Evolutionary conservation across 305 asterid species (phyloP), one percentile per base, ranked within the genome.

Genomic region (Solanum hybrid): DNA sequence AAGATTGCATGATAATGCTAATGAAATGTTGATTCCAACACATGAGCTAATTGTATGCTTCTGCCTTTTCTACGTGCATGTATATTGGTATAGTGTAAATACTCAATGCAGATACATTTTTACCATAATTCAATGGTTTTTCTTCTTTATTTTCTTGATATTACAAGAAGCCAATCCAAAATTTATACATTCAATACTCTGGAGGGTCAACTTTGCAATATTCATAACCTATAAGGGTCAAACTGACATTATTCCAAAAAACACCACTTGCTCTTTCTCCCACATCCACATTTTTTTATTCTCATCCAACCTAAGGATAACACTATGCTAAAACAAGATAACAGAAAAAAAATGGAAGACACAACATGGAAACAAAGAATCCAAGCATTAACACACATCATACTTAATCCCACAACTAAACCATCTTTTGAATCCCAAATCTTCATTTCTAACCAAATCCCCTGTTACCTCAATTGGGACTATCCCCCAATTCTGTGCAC

Each of bases 401-500:
- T 97, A 76, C 95, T 93, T 89, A 88, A 27, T 89, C 99, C 97
- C 32, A 93, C 98, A 22, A 91, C 92, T 90, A 89, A 96, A 41
- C 98, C 99, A 27, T 87, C 94, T 2, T 95, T 95, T 89, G 93
- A 95, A 81, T 94, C 98, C 57, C 98, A 96, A 89, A 91, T 92
- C 86, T 94, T 96, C 94, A 93, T 97, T 79, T 94, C 98, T 92
- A 88, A 94, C 45, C 98, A 95, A 90, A 33, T 96, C 89, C 99
- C 99, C 80, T 95, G 98, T 92, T 95, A 95, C 93, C 94, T 96
- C 93, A 90, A 95, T 89, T 97, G 99, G 99, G 97, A 97, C 93
- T 97, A 97, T 90, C 99, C 98, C 5, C 98, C 98, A 1, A 95
- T 96, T 84, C 96, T 97, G 93, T 96, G 97, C 96, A 93, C 81